Percentiles rank a stretch among this genome's conserved stretches.
Conservation (phyloP, 1,284 basidiomycete genomes). For the Termitomyces sp. region DNA sequence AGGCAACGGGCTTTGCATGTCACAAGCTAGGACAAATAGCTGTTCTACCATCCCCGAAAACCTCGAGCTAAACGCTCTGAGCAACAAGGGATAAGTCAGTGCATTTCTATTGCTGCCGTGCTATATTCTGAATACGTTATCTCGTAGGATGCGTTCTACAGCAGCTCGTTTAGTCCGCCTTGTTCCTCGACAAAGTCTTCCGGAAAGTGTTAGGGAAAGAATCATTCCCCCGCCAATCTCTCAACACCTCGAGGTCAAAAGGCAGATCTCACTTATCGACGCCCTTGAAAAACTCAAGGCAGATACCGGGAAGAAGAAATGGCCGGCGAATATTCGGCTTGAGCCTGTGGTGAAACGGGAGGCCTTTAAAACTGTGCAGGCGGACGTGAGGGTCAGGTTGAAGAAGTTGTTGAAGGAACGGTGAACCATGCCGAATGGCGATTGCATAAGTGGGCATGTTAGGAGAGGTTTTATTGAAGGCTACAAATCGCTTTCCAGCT, state of each 20-base stretch:
- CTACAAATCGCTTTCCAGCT: neutral
- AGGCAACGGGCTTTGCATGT: neutral
- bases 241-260: conserved; percentile 27
- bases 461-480: neutral
- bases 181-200: conserved; percentile 27
- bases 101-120: neutral
- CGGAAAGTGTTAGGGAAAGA: conserved; percentile 21
- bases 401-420: conserved; percentile 37
- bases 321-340: conserved; percentile 38
- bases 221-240: conserved; percentile 29
- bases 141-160: conserved; percentile 28
- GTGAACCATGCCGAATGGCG: conserved; percentile 14
- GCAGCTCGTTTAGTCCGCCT: conserved; percentile 28
- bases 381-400: conserved; percentile 29
- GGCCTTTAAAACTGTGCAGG: conserved; percentile 29
- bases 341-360: conserved; percentile 36
- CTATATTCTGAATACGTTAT: neutral
- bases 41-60: neutral
- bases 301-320: conserved; percentile 24
- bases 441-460: neutral
- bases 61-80: neutral
- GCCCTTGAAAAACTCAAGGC: conserved; percentile 28
- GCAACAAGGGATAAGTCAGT: conserved; percentile 1
- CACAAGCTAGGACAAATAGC: conserved; percentile 1
- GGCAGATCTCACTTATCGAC: conserved; percentile 28